A percentile compares a stretch with the other conserved stretches of the same genome.
Conservation (phyloP, 2,329 filamentous ascomycete species). For the Mycocentrospora acerina region DNA sequence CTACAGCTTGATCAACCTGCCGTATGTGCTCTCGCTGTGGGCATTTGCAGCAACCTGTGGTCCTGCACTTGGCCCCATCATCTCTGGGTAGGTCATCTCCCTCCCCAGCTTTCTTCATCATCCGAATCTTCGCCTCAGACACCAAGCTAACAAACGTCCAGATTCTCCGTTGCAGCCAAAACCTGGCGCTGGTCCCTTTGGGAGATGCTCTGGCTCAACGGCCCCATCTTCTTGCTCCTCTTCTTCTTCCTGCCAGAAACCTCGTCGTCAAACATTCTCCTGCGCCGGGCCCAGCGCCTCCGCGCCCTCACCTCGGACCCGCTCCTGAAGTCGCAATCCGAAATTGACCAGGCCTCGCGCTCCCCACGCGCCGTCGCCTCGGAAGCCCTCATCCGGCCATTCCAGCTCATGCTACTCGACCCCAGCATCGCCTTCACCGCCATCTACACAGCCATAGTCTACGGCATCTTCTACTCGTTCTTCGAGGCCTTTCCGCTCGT, state of each 20-base stretch:
- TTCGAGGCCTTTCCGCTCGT: constrained; percentile 67
- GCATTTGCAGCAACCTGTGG: constrained; percentile 55
- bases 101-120: no score
- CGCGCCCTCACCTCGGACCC: constrained; percentile 66
- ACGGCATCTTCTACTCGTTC: constrained; percentile 74
- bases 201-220: constrained; percentile 78
- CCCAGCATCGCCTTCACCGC: constrained; percentile 82
- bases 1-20: constrained; percentile 47
- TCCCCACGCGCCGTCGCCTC: constrained; percentile 44
- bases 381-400: constrained; percentile 67
- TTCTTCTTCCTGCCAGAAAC: constrained; percentile 87
- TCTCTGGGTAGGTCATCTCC: constrained; percentile 27
- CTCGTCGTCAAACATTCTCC: constrained; percentile 77
- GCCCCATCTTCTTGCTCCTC: constrained; percentile 71
- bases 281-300: constrained; percentile 68
- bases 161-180: constrained; percentile 68
- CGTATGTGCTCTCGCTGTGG: constrained; percentile 49
- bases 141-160: constrained; percentile 49
- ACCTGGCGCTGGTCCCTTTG: constrained; percentile 87
- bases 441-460: constrained; percentile 81
- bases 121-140: no score
- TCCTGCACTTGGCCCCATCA: constrained; percentile 64
- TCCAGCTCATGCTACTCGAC: constrained; percentile 81
- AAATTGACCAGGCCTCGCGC: constrained; percentile 64
- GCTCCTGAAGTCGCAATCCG: constrained; percentile 72